Evolutionary conservation across 2,329 filamentous ascomycete species (phyloP), one percentile per base, ranked within the genome.

Genomic region (Fusarium nygamai): DNA sequence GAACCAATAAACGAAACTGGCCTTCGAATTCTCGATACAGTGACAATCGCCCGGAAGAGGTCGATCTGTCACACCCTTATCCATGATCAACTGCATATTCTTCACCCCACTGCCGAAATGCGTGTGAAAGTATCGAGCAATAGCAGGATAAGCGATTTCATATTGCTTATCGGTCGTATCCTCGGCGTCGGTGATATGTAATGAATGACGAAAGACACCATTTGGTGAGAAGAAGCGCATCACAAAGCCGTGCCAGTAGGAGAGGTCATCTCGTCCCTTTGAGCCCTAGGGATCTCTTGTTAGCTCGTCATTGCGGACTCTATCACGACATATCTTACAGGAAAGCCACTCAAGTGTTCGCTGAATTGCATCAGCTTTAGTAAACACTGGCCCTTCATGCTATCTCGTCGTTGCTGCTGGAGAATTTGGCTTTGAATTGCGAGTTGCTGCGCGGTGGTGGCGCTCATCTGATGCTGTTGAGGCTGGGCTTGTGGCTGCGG

Each of bases 1-100:
- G 79, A 96, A 98, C 90, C 94, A 97, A 81, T 98, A 97, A 10
- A 96, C 92, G 65, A 98, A 90, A 78, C 91, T 96, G 33, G 94
- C 91, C 78, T 91, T 93, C 31, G 86, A 85, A 79, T 94, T 94
- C 76, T 94, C 92, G 29, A 98, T 92, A 76, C 92, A 92, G 78
- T 93, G 91, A 51, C 90, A 90, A 54, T 92, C 91, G 64, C 88
- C 89, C 3, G 88, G 86, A 41, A 93, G 81, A 16, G 86, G 83
- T 58, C 86, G 86, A 72, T 92, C 90, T 0, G 83, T 83, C 3
- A 85, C 86, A 5, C 86, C 86, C 78, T 90, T 92, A 76, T 97
- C 95, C 78, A 97, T 88, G 29, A 95, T 90, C 80, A 98, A 89
- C 81, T 98, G 94, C 77, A 98, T 94, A 62, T 92, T 94, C 76